Evolutionary conservation across 2,329 filamentous ascomycete genomes (phyloP).

Genomic region (Penicillium sp.): DNA sequence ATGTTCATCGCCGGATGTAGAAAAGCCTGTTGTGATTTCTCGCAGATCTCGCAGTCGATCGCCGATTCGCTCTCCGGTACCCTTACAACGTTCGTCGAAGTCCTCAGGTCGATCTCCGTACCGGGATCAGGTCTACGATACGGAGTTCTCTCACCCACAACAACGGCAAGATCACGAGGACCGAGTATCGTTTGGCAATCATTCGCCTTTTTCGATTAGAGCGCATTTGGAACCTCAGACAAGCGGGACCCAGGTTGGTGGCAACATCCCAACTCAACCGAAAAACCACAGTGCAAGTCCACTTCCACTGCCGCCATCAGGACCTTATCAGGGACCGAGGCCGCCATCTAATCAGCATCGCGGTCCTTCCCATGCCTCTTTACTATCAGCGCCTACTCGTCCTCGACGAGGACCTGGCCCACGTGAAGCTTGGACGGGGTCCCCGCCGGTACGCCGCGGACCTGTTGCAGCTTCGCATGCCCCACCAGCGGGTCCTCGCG

Average conservation of each 20-base stretch:
- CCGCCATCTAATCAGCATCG: constrained; percentile 32
- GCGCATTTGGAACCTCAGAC: constrained; percentile 14
- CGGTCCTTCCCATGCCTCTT: constrained; percentile 29
- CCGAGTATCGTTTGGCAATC: background rate
- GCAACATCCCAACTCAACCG: constrained; percentile 27
- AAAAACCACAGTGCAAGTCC: constrained; percentile 22
- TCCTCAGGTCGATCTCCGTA: constrained; percentile 13
- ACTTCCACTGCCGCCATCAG: constrained; percentile 32
- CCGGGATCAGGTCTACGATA: constrained; percentile 11
- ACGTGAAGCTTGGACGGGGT: constrained; percentile 28
- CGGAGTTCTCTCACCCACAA: background rate
- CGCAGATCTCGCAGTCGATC: constrained; percentile 27
- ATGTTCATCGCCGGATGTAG: constrained; percentile 53
- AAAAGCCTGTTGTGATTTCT: constrained; percentile 40
- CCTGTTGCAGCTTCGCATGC: constrained; percentile 24
- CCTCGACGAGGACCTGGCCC: constrained; percentile 36
- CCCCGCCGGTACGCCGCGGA: constrained; percentile 29
- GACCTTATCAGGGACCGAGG: constrained; percentile 32
- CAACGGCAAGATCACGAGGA: background rate
- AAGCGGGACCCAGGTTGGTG: constrained; percentile 11
- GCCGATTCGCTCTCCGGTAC: constrained; percentile 17
- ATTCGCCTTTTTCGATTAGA: background rate
- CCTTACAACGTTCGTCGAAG: constrained; percentile 19
- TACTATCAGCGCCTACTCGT: constrained; percentile 42
- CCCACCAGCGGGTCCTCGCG: constrained; percentile 33